Conservation (phyloP, 805 yeast species). For the Zygosaccharomyces lentus region DNA sequence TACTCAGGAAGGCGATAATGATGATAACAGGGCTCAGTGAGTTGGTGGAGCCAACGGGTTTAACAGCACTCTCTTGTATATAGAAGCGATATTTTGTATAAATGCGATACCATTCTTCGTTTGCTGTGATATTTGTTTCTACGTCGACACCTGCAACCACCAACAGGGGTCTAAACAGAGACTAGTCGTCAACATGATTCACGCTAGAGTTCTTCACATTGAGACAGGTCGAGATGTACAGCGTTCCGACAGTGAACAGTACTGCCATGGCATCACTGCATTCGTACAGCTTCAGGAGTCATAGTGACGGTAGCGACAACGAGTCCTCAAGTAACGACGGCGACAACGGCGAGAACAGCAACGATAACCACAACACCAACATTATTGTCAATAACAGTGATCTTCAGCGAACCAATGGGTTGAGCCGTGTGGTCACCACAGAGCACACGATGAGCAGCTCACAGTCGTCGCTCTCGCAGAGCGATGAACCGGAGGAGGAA, state of each 20-base stretch:
- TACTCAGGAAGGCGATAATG: conserved; percentile 38
- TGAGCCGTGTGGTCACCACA: conserved; percentile 11
- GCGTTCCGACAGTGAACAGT: conserved; percentile 3
- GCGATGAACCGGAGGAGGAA: background rate
- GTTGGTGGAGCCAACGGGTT: background rate
- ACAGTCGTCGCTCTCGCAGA: conserved; percentile 18
- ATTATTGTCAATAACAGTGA: background rate
- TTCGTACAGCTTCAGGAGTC: conserved; percentile 2
- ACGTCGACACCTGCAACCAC: conserved; percentile 3
- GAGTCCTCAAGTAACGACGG: background rate
- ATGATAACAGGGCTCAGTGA: background rate
- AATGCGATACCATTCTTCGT: conserved; percentile 2
- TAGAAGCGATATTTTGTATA: conserved; percentile 1
- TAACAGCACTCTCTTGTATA: conserved; percentile 1
- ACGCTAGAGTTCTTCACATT: background rate
- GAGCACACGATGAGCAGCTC: conserved; percentile 23
- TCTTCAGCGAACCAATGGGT: background rate
- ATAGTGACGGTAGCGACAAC: background rate
- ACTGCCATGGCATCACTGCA: conserved; percentile 2
- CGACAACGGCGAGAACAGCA: background rate
- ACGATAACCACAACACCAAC: background rate
- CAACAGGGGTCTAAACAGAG: conserved; percentile 7
- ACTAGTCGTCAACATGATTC: background rate
- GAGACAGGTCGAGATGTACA: conserved; percentile 4
- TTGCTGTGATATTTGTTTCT: conserved; percentile 4